Percentiles rank a stretch among this genome's conserved stretches.
phyloP scores from a whole-genome alignment of 768 basidiomycete genomes.

The Lentinula guzmanii region DNA sequence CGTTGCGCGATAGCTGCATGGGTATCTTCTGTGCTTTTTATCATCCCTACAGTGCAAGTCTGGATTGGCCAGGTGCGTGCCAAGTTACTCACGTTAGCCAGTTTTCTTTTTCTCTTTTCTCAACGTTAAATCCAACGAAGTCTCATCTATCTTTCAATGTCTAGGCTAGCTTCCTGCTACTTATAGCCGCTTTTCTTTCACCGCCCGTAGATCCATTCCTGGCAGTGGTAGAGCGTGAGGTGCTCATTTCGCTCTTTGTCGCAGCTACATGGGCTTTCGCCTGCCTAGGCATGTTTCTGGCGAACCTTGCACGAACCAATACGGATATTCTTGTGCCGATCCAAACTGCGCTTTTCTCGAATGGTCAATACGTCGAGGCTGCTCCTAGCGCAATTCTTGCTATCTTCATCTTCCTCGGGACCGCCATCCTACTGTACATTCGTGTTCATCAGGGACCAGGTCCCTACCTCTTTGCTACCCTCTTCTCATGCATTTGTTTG shows the following conservation, averaged over 20 bases:
- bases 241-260: constrained; percentile 45
- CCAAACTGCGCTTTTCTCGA: constrained; percentile 25
- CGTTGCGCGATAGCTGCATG: constrained; percentile 60
- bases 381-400: constrained; percentile 54
- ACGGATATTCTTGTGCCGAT: constrained; percentile 31
- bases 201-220: constrained; percentile 66
- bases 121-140: constrained; percentile 26
- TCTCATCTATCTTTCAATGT: neutral
- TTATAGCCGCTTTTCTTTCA: constrained; percentile 54
- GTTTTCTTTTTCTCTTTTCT: constrained; percentile 54
- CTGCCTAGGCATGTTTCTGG: constrained; percentile 59
- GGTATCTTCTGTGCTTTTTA: constrained; percentile 52
- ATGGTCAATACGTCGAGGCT: constrained; percentile 54
- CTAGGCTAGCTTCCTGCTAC: constrained; percentile 1
- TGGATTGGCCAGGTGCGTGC: constrained; percentile 52
- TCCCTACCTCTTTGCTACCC: constrained; percentile 48
- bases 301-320: constrained; percentile 46
- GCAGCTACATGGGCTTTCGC: constrained; percentile 58
- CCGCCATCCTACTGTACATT: constrained; percentile 49
- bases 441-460: constrained; percentile 58
- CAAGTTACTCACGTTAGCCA: constrained; percentile 27
- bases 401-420: constrained; percentile 61
- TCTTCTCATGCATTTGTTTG: constrained; percentile 58
- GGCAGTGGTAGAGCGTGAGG: constrained; percentile 61
- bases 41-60: constrained; percentile 42